Percentiles rank a stretch among this genome's conserved stretches.
Evolutionary conservation across 306 rosid genomes (phyloP).

Genomic region (Castanea mollissima): DNA sequence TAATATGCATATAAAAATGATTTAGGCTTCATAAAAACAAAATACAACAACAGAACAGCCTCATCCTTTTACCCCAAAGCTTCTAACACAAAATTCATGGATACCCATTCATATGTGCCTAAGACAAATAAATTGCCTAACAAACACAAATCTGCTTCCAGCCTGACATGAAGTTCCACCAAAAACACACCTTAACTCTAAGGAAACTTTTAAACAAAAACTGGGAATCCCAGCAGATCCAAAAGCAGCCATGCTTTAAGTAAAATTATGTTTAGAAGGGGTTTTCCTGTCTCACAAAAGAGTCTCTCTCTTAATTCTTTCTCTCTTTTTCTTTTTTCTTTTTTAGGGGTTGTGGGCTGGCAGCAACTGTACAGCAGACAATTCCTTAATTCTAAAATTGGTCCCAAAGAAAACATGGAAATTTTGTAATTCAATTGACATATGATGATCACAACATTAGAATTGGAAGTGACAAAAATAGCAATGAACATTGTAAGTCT

Average conservation of each 20-base stretch:
- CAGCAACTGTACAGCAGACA: too few species aligned
- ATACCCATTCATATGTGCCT: background rate
- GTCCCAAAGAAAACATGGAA: background rate
- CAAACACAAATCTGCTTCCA: too few species aligned
- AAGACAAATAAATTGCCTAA: too few species aligned
- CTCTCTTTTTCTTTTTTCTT: background rate
- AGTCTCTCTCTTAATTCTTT: too few species aligned
- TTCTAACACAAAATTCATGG: background rate
- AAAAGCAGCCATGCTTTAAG: background rate
- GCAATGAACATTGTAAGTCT: background rate
- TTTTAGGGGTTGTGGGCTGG: background rate
- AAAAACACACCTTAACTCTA: background rate
- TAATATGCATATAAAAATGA: too few species aligned
- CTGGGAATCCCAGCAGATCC: background rate
- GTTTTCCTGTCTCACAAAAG: background rate
- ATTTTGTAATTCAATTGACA: background rate
- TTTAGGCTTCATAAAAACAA: too few species aligned
- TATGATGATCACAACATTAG: background rate
- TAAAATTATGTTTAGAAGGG: background rate
- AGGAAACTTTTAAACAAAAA: background rate
- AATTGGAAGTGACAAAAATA: background rate
- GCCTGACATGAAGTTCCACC: background rate
- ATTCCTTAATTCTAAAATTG: background rate
- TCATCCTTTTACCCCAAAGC: background rate
- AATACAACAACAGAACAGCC: background rate